Conservation (phyloP, 148 eudicot species). For the Silene uniflora region DNA sequence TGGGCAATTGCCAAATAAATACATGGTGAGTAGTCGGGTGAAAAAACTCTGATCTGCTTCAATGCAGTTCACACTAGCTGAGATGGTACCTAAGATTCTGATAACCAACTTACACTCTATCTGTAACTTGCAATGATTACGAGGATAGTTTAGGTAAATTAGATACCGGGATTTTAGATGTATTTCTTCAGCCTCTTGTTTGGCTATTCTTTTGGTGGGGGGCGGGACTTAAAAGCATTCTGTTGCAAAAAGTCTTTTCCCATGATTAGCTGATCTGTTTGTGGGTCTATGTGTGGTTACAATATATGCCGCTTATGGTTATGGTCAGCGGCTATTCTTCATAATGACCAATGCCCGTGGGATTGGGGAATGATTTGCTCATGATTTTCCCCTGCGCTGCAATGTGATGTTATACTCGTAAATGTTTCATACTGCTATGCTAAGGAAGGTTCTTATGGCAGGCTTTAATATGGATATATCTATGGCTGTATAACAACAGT, state of each 20-base stretch:
- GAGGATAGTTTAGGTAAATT: neutral
- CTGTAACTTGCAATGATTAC: neutral
- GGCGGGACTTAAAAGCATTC: no score
- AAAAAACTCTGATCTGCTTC: neutral
- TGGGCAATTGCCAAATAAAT: neutral
- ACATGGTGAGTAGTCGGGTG: neutral
- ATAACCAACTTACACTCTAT: neutral
- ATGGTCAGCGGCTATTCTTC: no score
- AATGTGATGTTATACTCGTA: neutral
- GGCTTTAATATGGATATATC: constrained; percentile 71
- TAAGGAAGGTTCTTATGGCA: constrained; percentile 26
- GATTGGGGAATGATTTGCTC: neutral
- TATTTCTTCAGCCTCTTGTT: neutral
- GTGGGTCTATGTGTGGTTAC: no score
- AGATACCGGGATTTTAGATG: neutral
- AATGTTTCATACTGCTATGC: neutral
- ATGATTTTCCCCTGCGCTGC: neutral
- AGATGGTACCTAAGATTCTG: neutral
- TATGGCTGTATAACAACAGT: constrained; percentile 64
- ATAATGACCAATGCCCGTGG: no score
- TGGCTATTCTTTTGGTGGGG: neutral
- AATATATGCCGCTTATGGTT: no score
- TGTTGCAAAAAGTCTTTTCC: no score
- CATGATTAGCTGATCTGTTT: no score
- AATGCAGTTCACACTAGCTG: neutral